Conservation (phyloP, 1,284 basidiomycete genomes). For the Ustilago curta region DNA sequence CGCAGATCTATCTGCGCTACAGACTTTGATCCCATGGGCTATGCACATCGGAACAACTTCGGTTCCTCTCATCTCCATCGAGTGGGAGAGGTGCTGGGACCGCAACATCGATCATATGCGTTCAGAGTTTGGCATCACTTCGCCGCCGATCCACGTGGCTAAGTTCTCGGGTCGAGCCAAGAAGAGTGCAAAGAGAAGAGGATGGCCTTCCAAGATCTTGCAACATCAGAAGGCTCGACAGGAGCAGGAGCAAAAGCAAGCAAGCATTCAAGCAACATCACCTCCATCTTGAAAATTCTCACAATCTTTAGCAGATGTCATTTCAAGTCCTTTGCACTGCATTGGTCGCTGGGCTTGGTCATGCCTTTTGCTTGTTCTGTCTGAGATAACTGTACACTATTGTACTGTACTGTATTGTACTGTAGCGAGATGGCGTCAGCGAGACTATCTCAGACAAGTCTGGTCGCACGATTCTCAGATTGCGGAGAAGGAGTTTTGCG, state of each 20-base stretch:
- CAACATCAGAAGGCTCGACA: slow-evolving; percentile 45
- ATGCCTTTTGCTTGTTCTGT: neutral
- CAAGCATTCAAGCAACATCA: slow-evolving; percentile 1
- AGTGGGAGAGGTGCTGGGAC: slow-evolving; percentile 96
- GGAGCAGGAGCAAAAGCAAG: slow-evolving; percentile 12
- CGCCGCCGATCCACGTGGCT: slow-evolving; percentile 56
- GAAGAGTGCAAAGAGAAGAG: slow-evolving; percentile 40
- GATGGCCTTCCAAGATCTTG: slow-evolving; percentile 63
- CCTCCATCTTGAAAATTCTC: neutral
- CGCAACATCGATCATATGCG: slow-evolving; percentile 84
- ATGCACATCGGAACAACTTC: slow-evolving; percentile 81
- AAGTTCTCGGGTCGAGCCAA: slow-evolving; percentile 47
- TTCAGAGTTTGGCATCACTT: slow-evolving; percentile 78
- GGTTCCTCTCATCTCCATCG: slow-evolving; percentile 84
- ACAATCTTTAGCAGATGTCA: neutral
- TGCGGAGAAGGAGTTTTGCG: slow-evolving; percentile 10
- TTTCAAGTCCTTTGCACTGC: neutral
- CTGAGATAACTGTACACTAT: too few relatives aligned
- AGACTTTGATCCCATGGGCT: slow-evolving; percentile 74
- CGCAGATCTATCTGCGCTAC: slow-evolving; percentile 34
- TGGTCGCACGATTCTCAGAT: neutral
- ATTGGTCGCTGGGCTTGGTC: neutral
- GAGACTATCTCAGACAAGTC: slow-evolving; percentile 2
- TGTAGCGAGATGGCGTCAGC: neutral
- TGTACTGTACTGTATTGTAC: too few relatives aligned